phyloP scores from a whole-genome alignment of 805 yeast species.

The Kodamaea neixiangensis region DNA sequence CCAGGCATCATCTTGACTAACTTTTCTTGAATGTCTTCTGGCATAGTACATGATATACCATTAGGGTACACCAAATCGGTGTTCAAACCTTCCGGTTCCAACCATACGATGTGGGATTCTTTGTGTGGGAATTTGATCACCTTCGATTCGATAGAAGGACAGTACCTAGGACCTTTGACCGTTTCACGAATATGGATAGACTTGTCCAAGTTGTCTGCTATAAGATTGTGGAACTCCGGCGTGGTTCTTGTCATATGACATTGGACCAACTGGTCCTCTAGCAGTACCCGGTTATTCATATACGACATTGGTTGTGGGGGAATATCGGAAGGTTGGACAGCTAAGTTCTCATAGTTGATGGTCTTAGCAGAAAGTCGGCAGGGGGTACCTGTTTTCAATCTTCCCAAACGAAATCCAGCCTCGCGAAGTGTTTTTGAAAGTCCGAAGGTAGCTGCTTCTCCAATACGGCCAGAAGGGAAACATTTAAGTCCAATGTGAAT shows the following conservation, averaged over 20 bases:
- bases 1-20: conserved; percentile 83
- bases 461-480: conserved; percentile 90
- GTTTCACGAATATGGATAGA: conserved; percentile 91
- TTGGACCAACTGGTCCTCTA: conserved; percentile 55
- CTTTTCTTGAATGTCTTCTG: conserved; percentile 81
- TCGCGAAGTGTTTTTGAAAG: conserved; percentile 73
- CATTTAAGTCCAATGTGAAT: conserved; percentile 83
- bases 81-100: conserved; percentile 94
- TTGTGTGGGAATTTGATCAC: conserved; percentile 78
- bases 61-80: conserved; percentile 91
- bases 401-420: conserved; percentile 81
- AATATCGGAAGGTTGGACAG: conserved; percentile 74
- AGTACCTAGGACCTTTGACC: conserved; percentile 94
- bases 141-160: conserved; percentile 95
- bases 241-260: conserved; percentile 85
- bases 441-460: conserved; percentile 90
- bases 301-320: conserved; percentile 92
- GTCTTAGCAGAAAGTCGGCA: conserved; percentile 77
- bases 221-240: conserved; percentile 65
- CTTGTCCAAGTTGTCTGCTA: conserved; percentile 70
- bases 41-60: conserved; percentile 96
- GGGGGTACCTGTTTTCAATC: conserved; percentile 97
- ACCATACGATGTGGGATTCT: conserved; percentile 80
- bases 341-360: conserved; percentile 65
- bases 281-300: conserved; percentile 66